These are phyloP conservation scores for Irpex lacteus DNA, from an alignment of 1,284 basidiomycete genomes.

Conservation along the genomic window DNA sequence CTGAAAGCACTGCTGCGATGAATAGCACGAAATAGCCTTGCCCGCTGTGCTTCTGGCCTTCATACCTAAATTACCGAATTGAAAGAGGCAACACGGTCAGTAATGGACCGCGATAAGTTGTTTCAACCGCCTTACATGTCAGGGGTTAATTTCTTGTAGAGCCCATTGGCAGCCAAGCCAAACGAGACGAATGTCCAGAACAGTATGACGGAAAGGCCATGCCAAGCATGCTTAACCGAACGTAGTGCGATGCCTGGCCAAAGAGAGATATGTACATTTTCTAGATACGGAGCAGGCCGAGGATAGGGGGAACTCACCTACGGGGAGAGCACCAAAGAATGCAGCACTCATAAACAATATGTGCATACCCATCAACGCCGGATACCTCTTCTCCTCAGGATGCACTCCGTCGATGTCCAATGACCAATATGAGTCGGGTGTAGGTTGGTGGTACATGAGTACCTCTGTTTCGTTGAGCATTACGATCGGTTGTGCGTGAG, in stretches of 20 bases:
- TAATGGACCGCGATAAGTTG: neutral
- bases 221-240: conserved; percentile 64
- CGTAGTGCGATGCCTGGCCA: conserved; percentile 68
- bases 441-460: conserved; percentile 57
- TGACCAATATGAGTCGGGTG: conserved; percentile 76
- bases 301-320: conserved; percentile 45
- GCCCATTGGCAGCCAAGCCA: conserved; percentile 58
- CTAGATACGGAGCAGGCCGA: conserved; percentile 1
- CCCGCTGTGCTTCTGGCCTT: conserved; percentile 58
- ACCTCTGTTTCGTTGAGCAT: conserved; percentile 75
- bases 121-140: conserved; percentile 56
- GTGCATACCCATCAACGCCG: conserved; percentile 67
- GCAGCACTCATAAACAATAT: conserved; percentile 66
- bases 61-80: conserved; percentile 48
- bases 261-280: conserved; percentile 6
- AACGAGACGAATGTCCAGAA: conserved; percentile 58
- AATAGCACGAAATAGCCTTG: conserved; percentile 64
- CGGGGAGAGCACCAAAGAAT: conserved; percentile 74
- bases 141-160: conserved; percentile 75
- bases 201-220: conserved; percentile 47
- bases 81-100: neutral
- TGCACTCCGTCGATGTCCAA: conserved; percentile 63
- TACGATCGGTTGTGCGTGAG: conserved; percentile 47
- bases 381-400: conserved; percentile 45
- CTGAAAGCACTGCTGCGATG: conserved; percentile 52